Evolutionary conservation across 2,329 filamentous ascomycete species (phyloP).

Genomic region (Byssothecium circinans): DNA sequence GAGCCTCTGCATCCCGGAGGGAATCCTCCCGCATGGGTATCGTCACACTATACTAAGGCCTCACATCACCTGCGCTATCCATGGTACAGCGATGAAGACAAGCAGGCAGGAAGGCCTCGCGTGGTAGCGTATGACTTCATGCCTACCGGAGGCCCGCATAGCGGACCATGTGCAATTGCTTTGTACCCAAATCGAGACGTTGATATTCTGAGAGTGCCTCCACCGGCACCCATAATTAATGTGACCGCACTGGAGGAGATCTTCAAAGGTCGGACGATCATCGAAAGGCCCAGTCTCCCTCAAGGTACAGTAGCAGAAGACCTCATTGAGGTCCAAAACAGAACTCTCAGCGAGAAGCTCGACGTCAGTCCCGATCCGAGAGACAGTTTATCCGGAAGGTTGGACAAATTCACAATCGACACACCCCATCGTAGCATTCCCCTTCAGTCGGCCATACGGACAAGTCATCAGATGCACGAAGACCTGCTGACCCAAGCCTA

Average conservation of each 20-base stretch:
- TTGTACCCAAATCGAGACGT: constrained; percentile 56
- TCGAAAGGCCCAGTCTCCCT: constrained; percentile 32
- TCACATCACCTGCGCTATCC: constrained; percentile 49
- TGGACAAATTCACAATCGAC: constrained; percentile 37
- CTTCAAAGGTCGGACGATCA: constrained; percentile 34
- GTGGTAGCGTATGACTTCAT: constrained; percentile 65
- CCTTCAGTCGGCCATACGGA: constrained; percentile 26
- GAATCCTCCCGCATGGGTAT: constrained; percentile 42
- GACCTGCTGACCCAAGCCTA: constrained; percentile 41
- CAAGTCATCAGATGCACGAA: constrained; percentile 42
- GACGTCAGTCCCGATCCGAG: constrained; percentile 22
- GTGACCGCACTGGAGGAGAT: constrained; percentile 51
- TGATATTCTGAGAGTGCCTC: constrained; percentile 52
- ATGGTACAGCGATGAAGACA: constrained; percentile 49
- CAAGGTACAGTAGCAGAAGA: constrained; percentile 40
- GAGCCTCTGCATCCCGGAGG: constrained; percentile 21
- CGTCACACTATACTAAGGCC: constrained; percentile 49
- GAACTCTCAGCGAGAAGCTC: constrained; percentile 31
- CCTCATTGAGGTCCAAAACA: constrained; percentile 35
- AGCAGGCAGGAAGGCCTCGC: constrained; percentile 50
- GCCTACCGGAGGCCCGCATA: constrained; percentile 46
- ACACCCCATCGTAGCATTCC: constrained; percentile 34
- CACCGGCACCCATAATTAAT: constrained; percentile 45
- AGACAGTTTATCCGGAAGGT: constrained; percentile 27
- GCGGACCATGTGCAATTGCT: constrained; percentile 56